Percentiles rank a stretch among this genome's conserved stretches.
Conservation (phyloP, 306 rosid species). For the Prunus salicina region DNA sequence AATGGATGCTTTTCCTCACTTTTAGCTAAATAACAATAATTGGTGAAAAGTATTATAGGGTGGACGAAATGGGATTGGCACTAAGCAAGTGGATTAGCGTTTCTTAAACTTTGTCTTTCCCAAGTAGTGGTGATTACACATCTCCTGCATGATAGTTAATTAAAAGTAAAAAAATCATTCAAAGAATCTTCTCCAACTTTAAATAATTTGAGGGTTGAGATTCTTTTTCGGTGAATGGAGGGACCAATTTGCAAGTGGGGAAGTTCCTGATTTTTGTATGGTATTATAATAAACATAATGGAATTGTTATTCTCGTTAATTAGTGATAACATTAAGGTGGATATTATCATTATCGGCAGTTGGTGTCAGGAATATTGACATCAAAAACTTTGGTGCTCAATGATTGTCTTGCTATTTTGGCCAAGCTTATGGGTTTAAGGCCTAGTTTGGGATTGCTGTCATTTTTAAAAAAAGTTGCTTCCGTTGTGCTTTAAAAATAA, state of each 20-base stretch:
- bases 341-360: not conserved
- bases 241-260: slow-evolving; percentile 12
- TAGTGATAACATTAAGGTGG: not conserved
- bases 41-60: slow-evolving; percentile 2
- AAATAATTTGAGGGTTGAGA: not conserved
- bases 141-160: slow-evolving; percentile 13
- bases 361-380: not conserved
- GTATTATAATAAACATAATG: not conserved
- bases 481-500: no score
- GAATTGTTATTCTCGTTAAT: not conserved
- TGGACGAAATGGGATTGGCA: slow-evolving; percentile 19
- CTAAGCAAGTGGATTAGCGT: slow-evolving; percentile 24
- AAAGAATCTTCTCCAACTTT: not conserved
- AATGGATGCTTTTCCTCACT: not conserved
- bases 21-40: not conserved
- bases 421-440: not conserved
- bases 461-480: no score
- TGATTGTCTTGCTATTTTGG: not conserved
- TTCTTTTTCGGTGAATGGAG: slow-evolving; percentile 3
- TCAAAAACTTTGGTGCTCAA: not conserved
- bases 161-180: slow-evolving; percentile 12
- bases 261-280: not conserved
- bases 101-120: slow-evolving; percentile 7
- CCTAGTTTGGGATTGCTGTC: no score
- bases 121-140: slow-evolving; percentile 16